Base-by-base conservation (phyloP, 2,329 filamentous ascomycete genomes). In the Aureobasidium sp. region DNA sequence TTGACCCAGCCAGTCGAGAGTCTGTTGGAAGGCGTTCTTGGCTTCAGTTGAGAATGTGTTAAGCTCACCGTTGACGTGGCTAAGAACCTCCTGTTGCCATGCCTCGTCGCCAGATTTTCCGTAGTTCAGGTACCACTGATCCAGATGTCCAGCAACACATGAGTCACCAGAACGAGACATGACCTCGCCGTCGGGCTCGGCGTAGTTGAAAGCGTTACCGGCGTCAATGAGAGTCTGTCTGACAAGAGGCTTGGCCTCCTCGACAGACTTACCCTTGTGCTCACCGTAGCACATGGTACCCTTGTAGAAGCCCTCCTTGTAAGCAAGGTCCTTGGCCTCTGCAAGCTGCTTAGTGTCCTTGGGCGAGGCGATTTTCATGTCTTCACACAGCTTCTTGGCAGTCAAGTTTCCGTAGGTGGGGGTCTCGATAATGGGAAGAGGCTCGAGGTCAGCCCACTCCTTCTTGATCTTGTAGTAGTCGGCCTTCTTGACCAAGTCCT, bases 91-190 rank as follows among this genome's bases (percentile, higher is more conserved):
- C 64, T 89, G 78, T 71, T 89, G 89, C 94, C 94, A 97, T 53
- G 87, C 82, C 47, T 78, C 76, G 68, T 87, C 84, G 64, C 90
- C 90, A 76, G 92, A 89, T 55, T 77, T 77, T 64, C 94, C 94
- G 71, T 99, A 99, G 77, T 97, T 93, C 69, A 99, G 80, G 77
- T 96, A 99, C 92, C 94, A 99, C 76, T 99, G 94, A 69, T 97
- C 93, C 71, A 97, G 86, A 67, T 93, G 86, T 34, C 91, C 89
- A 63, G 94, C 93, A 62, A 96, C 91, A 73, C 94, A 97, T 67
- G 95, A 90, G 70, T 97, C 93, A 32, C 88, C 90, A 68, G 90
- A 95, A 75, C 94, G 84, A 71, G 88, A 93, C 64, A 95, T 85
- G 66, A 97, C 94, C 75, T 88, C 85, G 68, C 89, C 88, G 74